Evolutionary conservation across 83 land plant genomes (phyloP).

Genomic region (Isoetes engelmannii): DNA sequence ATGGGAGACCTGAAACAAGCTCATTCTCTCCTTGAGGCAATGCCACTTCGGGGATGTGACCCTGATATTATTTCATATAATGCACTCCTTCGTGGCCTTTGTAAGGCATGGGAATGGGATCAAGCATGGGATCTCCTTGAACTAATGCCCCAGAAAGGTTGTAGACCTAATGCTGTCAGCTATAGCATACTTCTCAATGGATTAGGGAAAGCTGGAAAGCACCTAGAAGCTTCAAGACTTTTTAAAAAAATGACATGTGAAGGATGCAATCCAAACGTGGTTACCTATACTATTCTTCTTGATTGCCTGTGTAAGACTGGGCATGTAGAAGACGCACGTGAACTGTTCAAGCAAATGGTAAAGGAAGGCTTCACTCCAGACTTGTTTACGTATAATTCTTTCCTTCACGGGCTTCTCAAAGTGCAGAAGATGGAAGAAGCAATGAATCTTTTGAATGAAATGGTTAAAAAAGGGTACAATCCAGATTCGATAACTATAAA

Average conservation of each 20-base stretch:
- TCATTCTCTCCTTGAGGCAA: slow-evolving; percentile 8
- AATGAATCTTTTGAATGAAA: slow-evolving; percentile 47
- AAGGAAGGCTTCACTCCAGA: slow-evolving; percentile 57
- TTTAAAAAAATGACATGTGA: slow-evolving; percentile 13
- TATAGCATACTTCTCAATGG: slow-evolving; percentile 15
- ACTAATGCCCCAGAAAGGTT: slow-evolving; percentile 6
- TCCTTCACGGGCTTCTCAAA: slow-evolving; percentile 52
- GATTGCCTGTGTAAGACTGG: slow-evolving; percentile 29
- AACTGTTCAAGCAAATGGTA: slow-evolving; percentile 43
- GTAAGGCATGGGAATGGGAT: slow-evolving; percentile 16
- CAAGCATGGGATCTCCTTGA: slow-evolving; percentile 9
- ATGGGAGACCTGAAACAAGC: neutral
- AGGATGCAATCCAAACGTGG: slow-evolving; percentile 11
- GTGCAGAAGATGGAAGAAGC: slow-evolving; percentile 51
- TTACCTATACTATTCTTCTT: slow-evolving; percentile 1
- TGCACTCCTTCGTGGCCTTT: slow-evolving; percentile 21
- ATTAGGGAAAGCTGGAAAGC: slow-evolving; percentile 7
- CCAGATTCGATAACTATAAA: slow-evolving; percentile 52
- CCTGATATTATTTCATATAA: slow-evolving; percentile 15
- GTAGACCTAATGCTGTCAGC: neutral
- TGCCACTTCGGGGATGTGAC: slow-evolving; percentile 11
- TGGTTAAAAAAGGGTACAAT: slow-evolving; percentile 57
- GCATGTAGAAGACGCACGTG: slow-evolving; percentile 36
- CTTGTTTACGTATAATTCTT: slow-evolving; percentile 53
- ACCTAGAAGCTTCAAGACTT: slow-evolving; percentile 10